phyloP scores from a whole-genome alignment of 306 rosid genomes.

The Glycine soja region DNA sequence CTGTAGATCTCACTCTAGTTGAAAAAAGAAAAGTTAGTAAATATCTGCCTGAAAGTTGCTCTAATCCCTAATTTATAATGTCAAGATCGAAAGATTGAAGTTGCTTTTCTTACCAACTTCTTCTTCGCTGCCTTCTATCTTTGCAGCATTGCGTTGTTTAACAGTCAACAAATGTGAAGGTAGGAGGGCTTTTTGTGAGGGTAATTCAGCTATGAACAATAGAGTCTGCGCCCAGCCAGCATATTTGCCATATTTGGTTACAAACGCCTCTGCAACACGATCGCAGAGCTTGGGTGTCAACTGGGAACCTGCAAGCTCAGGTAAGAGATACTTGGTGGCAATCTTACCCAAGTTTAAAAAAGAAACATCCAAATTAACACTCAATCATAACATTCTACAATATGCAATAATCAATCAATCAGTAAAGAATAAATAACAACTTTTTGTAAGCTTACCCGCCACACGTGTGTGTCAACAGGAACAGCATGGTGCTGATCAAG shows the following conservation, averaged over 20 bases:
- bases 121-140: slow-evolving; percentile 48
- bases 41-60: slow-evolving; percentile 19
- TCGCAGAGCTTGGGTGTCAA: slow-evolving; percentile 75
- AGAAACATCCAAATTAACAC: slow-evolving; percentile 38
- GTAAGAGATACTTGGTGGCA: slow-evolving; percentile 83
- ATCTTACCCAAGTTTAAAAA: slow-evolving; percentile 65
- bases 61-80: slow-evolving; percentile 2
- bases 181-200: slow-evolving; percentile 76
- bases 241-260: slow-evolving; percentile 81
- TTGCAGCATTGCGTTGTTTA: slow-evolving; percentile 51
- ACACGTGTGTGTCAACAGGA: slow-evolving; percentile 96
- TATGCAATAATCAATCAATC: background rate
- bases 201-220: slow-evolving; percentile 89
- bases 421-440: slow-evolving; percentile 4
- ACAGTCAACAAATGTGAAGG: slow-evolving; percentile 58
- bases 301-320: slow-evolving; percentile 93
- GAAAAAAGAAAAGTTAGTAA: slow-evolving; percentile 27
- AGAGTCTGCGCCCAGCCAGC: slow-evolving; percentile 99
- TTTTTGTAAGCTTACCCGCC: slow-evolving; percentile 65
- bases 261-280: slow-evolving; percentile 92
- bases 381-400: slow-evolving; percentile 23
- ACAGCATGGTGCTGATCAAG: slow-evolving; percentile 96
- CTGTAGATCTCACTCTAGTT: slow-evolving; percentile 40
- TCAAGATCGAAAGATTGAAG: slow-evolving; percentile 24
- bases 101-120: slow-evolving; percentile 44